A percentile compares a stretch with the other conserved stretches of the same genome.
Conservation (phyloP, 2,329 filamentous ascomycete species). For the Rutstroemia sydowiana region DNA sequence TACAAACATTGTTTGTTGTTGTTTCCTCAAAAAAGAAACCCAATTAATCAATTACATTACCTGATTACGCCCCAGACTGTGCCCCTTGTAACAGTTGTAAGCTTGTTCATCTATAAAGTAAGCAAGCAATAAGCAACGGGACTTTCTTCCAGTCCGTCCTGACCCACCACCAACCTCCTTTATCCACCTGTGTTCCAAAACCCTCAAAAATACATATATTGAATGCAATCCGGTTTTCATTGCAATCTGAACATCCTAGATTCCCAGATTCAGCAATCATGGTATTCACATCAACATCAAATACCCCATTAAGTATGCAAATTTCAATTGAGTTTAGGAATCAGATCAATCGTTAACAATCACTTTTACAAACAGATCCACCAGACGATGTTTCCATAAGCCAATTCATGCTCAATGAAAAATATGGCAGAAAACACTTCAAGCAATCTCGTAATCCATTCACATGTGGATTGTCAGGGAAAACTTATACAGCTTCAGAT, state of each 20-base stretch:
- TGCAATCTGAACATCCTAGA: background rate
- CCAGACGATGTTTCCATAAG: constrained; percentile 69
- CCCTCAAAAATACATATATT: background rate
- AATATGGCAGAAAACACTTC: constrained; percentile 58
- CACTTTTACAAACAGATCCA: constrained; percentile 11
- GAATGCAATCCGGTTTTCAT: background rate
- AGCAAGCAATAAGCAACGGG: too few relatives aligned
- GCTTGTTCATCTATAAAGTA: too few relatives aligned
- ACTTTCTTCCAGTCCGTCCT: too few relatives aligned
- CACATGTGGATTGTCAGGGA: constrained; percentile 68
- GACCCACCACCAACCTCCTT: too few relatives aligned
- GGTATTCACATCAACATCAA: constrained; percentile 53
- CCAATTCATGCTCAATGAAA: constrained; percentile 70
- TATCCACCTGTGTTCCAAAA: too few relatives aligned
- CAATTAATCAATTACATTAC: too few relatives aligned
- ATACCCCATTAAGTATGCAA: constrained; percentile 46
- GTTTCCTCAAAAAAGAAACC: too few relatives aligned
- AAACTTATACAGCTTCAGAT: constrained; percentile 55
- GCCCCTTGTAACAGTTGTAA: too few relatives aligned
- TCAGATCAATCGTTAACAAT: constrained; percentile 6
- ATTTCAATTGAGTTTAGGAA: background rate
- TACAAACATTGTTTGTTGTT: too few relatives aligned
- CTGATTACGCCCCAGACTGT: too few relatives aligned
- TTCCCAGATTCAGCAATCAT: constrained; percentile 14
- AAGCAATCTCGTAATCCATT: constrained; percentile 61